Base-by-base conservation (phyloP, 2,329 filamentous ascomycete species). In the Endoconidiophora polonica region DNA sequence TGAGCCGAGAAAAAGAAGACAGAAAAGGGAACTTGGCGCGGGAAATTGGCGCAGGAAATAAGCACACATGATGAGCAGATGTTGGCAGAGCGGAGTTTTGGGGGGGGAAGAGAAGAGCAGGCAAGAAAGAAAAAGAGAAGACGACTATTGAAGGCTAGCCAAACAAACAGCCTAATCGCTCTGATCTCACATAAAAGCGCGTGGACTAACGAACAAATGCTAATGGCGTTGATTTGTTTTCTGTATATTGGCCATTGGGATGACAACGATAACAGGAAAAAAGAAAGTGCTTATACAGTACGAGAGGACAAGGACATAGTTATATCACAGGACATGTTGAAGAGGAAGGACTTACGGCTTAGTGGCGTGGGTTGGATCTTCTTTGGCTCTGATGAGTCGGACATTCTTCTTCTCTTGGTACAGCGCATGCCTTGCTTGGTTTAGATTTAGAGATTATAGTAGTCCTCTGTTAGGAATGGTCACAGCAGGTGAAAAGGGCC, bases 381-480 rank as follows among this genome's bases (percentile, higher is more conserved):
- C 38, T 46, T 46, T 29, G 38, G 46, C 39, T 48, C 46, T 41
- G 46, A 48, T 22, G 46, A 48, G n/a, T 48, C 46, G n/a, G 46
- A 48, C 46, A 48, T 48, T 48, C 46, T 48, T 43, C 46, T 42
- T 48, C 46, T 48, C 38, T 48, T 48, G 23, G 42, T 39, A 42
- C 38, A 48, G 38, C 46, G 46, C 46, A 48, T 48, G 39, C 22
- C 46, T 48, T 29, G 36, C 36, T 48, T 37, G n/a, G 33, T 18
- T 16, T 26, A 20, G 12, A 29, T 33, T 7, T n/a, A 46, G n/a
- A 36, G 24, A n/a, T n/a, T 42, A 23, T 10, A 23, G 18, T 23
- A 23, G 40, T 23, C 9, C 40, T 42, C 40, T n/a, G 18, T 1
- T 10, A 20, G 40, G 26, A 5, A 33, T 33, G 26, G 26, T 3